phyloP scores from a whole-genome alignment of 2,329 filamentous ascomycete genomes.

The Plenodomus lindquistii region DNA sequence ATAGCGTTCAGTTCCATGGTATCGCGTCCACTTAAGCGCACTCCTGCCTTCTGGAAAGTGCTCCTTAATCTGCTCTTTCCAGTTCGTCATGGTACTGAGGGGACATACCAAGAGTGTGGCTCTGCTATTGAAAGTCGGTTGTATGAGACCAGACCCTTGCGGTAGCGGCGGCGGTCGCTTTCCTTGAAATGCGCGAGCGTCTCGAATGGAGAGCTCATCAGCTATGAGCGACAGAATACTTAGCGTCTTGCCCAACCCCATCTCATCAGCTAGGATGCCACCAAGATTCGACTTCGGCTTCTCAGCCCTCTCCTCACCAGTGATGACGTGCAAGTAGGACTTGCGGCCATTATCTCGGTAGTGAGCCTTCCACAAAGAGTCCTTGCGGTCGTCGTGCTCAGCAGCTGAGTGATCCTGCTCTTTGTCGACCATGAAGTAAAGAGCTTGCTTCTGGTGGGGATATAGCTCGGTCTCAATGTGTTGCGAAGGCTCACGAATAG shows the following conservation, averaged over 20 bases:
- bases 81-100: slow-evolving; percentile 88
- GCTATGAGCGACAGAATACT: slow-evolving; percentile 81
- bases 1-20: slow-evolving; percentile 80
- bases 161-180: slow-evolving; percentile 49
- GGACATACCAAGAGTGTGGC: slow-evolving; percentile 87
- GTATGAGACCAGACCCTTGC: slow-evolving; percentile 8
- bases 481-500: slow-evolving; percentile 68
- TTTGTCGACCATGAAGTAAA: slow-evolving; percentile 81
- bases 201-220: slow-evolving; percentile 58
- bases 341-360: slow-evolving; percentile 60
- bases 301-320: slow-evolving; percentile 53
- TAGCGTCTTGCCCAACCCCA: slow-evolving; percentile 61
- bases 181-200: slow-evolving; percentile 65
- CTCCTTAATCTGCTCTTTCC: slow-evolving; percentile 87
- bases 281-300: slow-evolving; percentile 46
- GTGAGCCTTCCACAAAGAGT: slow-evolving; percentile 76
- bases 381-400: slow-evolving; percentile 64
- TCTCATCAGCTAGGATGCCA: slow-evolving; percentile 56
- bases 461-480: slow-evolving; percentile 71
- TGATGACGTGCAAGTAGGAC: slow-evolving; percentile 83
- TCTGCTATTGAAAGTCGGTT: slow-evolving; percentile 65
- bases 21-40: slow-evolving; percentile 73
- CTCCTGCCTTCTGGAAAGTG: slow-evolving; percentile 67
- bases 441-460: slow-evolving; percentile 84
- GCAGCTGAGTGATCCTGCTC: slow-evolving; percentile 69